Evolutionary conservation across 2,329 filamentous ascomycete species (phyloP).

Genomic region (Pseudopyricularia cyperi): DNA sequence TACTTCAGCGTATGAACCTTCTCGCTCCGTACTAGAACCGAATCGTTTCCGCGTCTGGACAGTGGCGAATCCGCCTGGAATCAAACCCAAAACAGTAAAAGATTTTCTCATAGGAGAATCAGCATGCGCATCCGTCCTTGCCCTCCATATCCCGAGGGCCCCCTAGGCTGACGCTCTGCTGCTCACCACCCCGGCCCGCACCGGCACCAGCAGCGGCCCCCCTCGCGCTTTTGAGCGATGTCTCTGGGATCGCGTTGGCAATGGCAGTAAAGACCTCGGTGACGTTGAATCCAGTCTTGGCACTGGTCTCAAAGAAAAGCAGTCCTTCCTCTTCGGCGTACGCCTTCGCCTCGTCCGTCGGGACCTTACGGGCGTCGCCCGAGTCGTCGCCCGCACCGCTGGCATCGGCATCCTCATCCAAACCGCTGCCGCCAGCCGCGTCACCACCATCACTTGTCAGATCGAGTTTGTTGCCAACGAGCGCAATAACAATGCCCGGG

Average conservation of each 20-base stretch:
- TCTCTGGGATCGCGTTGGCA: constrained; percentile 95
- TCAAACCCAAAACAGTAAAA: background rate
- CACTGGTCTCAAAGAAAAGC: constrained; percentile 95
- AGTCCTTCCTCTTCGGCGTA: constrained; percentile 93
- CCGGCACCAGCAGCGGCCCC: constrained; percentile 50
- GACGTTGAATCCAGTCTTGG: constrained; percentile 91
- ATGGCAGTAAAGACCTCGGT: constrained; percentile 96
- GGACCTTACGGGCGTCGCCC: constrained; percentile 73
- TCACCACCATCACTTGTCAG: constrained; percentile 52
- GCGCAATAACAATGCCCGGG: constrained; percentile 89
- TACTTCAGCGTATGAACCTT: background rate
- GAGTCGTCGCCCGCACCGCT: constrained; percentile 46
- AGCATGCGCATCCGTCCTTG: constrained; percentile 90
- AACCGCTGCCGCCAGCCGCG: constrained; percentile 35
- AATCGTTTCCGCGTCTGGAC: constrained; percentile 6
- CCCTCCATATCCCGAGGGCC: constrained; percentile 60
- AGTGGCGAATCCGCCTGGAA: background rate
- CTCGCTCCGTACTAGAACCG: background rate
- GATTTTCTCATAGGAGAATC: constrained; percentile 10
- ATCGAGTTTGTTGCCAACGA: constrained; percentile 96
- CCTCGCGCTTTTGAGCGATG: constrained; percentile 78
- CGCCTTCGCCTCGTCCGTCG: constrained; percentile 77
- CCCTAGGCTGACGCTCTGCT: constrained; percentile 72
- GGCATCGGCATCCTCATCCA: constrained; percentile 27
- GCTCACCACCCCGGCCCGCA: constrained; percentile 46